phyloP scores from a whole-genome alignment of 2,329 filamentous ascomycete genomes.

The Aaosphaeria arxii region DNA sequence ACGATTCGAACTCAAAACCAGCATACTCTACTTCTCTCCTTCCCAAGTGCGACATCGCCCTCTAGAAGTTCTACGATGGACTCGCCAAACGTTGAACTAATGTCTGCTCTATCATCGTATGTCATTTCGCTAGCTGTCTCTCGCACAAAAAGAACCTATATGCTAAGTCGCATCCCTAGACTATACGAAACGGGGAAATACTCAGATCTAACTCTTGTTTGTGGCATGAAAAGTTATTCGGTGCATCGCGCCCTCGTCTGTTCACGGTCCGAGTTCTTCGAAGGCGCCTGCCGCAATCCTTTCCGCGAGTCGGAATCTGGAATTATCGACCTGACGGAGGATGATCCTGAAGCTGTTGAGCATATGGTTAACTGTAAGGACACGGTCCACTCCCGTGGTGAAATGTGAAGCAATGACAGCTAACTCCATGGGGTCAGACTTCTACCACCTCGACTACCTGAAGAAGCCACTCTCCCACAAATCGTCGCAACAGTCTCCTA shows the following conservation, averaged over 20 bases:
- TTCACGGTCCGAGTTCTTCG: slow-evolving; percentile 48
- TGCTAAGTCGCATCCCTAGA: slow-evolving; percentile 31
- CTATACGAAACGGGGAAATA: slow-evolving; percentile 40
- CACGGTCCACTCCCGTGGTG: not conserved
- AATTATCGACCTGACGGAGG: slow-evolving; percentile 38
- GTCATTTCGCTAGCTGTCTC: slow-evolving; percentile 14
- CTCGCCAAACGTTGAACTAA: slow-evolving; percentile 42
- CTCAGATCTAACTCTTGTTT: slow-evolving; percentile 49
- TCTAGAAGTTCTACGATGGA: slow-evolving; percentile 22
- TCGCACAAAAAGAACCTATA: not conserved
- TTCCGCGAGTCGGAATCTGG: slow-evolving; percentile 37
- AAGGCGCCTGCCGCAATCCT: slow-evolving; percentile 38
- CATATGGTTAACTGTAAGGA: slow-evolving; percentile 41
- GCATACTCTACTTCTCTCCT: too few relatives aligned
- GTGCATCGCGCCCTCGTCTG: slow-evolving; percentile 50
- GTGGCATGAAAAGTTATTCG: slow-evolving; percentile 44
- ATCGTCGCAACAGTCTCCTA: slow-evolving; percentile 26
- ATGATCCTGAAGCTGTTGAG: slow-evolving; percentile 40
- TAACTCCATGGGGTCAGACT: slow-evolving; percentile 22
- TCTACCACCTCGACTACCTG: slow-evolving; percentile 42
- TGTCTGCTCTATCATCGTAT: slow-evolving; percentile 48
- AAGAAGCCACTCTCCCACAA: slow-evolving; percentile 27
- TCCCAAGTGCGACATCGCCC: too few relatives aligned
- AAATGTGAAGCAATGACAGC: slow-evolving; percentile 1
- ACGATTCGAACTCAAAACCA: too few relatives aligned